Percentiles rank a stretch among this genome's conserved stretches.
Evolutionary conservation across 129 eudicot genomes (phyloP).

Genomic region (Tagetes erecta): DNA sequence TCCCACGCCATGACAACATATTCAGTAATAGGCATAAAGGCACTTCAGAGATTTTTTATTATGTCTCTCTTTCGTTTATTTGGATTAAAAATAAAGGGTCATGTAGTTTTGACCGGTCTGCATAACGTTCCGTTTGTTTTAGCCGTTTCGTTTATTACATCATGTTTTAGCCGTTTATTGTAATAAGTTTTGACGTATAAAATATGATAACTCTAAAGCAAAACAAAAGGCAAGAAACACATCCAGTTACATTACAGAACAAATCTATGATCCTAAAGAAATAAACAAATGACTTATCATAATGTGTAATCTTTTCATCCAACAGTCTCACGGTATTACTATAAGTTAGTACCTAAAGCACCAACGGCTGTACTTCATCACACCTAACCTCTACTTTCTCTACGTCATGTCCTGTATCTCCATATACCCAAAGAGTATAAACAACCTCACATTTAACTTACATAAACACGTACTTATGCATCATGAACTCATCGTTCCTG

Average conservation of each 20-base stretch:
- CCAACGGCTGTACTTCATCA: background rate
- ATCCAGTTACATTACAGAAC: conserved; percentile 14
- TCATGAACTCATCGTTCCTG: conserved; percentile 21
- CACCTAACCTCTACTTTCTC: conserved; percentile 18
- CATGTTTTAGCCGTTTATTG: no score
- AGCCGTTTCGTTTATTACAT: no score
- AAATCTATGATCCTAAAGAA: conserved; percentile 15
- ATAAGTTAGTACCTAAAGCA: conserved; percentile 20
- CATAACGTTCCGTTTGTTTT: no score
- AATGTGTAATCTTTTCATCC: conserved; percentile 14
- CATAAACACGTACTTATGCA: conserved; percentile 14
- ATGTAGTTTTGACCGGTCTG: no score
- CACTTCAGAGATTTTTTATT: no score
- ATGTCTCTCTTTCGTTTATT: no score
- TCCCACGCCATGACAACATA: no score
- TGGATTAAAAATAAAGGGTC: no score
- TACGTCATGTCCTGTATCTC: conserved; percentile 28
- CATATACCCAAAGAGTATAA: conserved; percentile 17
- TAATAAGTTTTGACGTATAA: no score
- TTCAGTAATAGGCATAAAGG: no score
- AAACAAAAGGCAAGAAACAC: background rate
- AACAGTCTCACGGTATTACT: conserved; percentile 12
- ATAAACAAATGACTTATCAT: conserved; percentile 20
- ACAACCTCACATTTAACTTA: conserved; percentile 11
- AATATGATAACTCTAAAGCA: no score